Percentiles rank a stretch among this genome's conserved stretches.
Evolutionary conservation across 2,329 filamentous ascomycete species (phyloP).

Genomic region (Seiridium cupressi): DNA sequence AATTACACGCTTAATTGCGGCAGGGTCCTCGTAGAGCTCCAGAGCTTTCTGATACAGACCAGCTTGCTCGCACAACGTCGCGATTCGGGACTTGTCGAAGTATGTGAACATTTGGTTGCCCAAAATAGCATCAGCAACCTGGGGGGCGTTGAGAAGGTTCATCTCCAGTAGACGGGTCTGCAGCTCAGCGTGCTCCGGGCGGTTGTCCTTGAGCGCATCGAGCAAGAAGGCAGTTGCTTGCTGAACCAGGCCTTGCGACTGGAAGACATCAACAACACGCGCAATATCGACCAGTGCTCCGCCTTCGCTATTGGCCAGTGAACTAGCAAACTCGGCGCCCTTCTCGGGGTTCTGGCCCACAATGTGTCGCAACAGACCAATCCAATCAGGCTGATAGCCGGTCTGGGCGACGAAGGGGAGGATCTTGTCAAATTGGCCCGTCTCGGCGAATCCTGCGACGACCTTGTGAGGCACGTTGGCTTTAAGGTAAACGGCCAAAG

Average conservation of each 20-base stretch:
- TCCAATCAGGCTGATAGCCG: constrained; percentile 94
- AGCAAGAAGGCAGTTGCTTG: constrained; percentile 97
- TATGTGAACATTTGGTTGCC: constrained; percentile 98
- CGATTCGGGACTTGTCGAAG: constrained; percentile 89
- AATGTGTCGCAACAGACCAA: constrained; percentile 87
- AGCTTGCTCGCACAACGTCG: constrained; percentile 88
- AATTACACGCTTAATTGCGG: constrained; percentile 84
- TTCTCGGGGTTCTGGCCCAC: constrained; percentile 90
- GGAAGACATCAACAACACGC: constrained; percentile 95
- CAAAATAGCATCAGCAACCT: constrained; percentile 96
- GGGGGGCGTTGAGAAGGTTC: constrained; percentile 94
- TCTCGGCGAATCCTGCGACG: constrained; percentile 90
- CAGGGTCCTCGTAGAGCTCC: constrained; percentile 91
- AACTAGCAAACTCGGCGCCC: constrained; percentile 90
- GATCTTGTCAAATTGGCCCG: constrained; percentile 96
- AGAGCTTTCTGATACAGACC: constrained; percentile 83
- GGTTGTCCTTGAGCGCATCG: constrained; percentile 92
- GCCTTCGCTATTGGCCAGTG: constrained; percentile 83
- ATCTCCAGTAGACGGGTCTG: constrained; percentile 96
- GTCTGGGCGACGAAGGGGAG: constrained; percentile 82
- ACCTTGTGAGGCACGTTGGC: constrained; percentile 92
- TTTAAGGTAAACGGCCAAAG: constrained; percentile 84
- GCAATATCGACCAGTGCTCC: constrained; percentile 89
- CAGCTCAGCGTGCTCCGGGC: constrained; percentile 86
- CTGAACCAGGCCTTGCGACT: constrained; percentile 96